Conservation (phyloP, 2,329 filamentous ascomycete genomes). For the Xylariaceae sp. region DNA sequence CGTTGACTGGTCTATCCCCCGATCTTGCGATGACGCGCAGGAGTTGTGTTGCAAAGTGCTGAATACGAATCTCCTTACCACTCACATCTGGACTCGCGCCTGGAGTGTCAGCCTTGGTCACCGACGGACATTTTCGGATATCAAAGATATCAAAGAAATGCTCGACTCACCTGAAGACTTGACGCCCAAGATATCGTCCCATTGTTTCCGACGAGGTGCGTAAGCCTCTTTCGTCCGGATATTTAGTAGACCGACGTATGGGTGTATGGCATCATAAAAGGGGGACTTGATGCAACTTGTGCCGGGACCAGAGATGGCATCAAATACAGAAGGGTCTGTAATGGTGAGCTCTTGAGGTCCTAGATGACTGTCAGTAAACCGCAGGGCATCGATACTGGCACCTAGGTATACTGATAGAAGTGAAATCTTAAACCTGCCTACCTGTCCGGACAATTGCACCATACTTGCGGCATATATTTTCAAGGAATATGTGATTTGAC, state of each 20-base stretch:
- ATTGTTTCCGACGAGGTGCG: constrained; percentile 20
- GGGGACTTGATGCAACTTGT: constrained; percentile 26
- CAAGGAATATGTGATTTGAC: constrained; percentile 12
- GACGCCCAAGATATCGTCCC: too few relatives aligned
- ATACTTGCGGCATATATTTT: constrained; percentile 5
- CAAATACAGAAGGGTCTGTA: constrained; percentile 25
- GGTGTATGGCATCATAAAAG: constrained; percentile 28
- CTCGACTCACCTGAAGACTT: too few relatives aligned
- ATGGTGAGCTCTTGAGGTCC: constrained; percentile 25
- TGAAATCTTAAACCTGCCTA: too few relatives aligned
- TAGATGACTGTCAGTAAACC: too few relatives aligned
- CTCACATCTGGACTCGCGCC: background rate
- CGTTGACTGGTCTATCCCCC: background rate
- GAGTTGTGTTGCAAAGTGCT: constrained; percentile 3
- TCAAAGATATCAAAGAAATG: too few relatives aligned
- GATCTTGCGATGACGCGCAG: constrained; percentile 1
- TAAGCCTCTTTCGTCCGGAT: constrained; percentile 22
- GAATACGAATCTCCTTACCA: constrained; percentile 4
- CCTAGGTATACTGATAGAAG: too few relatives aligned
- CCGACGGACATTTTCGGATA: too few relatives aligned
- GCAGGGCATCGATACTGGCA: too few relatives aligned
- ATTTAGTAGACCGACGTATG: constrained; percentile 19
- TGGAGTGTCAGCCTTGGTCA: background rate
- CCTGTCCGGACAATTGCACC: constrained; percentile 13
- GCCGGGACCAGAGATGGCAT: constrained; percentile 23